A percentile compares a stretch with the other conserved stretches of the same genome.
Conservation (phyloP, 345 rosid genomes). For the Eucalyptus sideroxylon region DNA sequence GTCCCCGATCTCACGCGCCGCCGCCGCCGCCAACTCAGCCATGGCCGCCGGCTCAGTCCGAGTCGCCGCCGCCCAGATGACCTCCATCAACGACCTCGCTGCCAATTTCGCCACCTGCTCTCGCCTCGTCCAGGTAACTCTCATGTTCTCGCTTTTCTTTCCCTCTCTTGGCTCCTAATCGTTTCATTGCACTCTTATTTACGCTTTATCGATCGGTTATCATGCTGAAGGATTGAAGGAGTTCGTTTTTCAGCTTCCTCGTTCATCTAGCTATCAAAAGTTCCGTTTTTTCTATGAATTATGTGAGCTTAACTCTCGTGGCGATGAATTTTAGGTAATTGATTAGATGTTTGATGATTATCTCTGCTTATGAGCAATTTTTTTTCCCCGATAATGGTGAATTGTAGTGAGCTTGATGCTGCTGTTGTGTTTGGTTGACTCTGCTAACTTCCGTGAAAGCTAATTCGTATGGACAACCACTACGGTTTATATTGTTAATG, state of each 20-base stretch:
- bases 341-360: neutral
- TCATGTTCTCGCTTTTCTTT: neutral
- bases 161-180: neutral
- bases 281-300: neutral
- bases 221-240: neutral
- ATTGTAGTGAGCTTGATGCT: neutral
- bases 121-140: conserved; percentile 64
- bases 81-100: conserved; percentile 76
- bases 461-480: neutral
- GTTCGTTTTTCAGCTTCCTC: neutral
- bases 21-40: conserved; percentile 2
- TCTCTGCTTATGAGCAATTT: neutral
- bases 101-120: conserved; percentile 81
- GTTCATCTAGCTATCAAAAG: neutral
- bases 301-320: neutral
- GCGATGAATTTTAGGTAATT: neutral
- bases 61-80: conserved; percentile 96
- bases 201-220: neutral
- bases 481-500: neutral
- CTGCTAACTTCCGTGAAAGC: neutral
- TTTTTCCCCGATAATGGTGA: neutral
- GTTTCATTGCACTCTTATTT: neutral
- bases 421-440: neutral
- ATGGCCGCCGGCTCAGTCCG: conserved; percentile 54
- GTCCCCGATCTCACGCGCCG: neutral